Evolutionary conservation across 73 alveolate genomes (phyloP).

Genomic region (Tetrahymena elliotti): DNA sequence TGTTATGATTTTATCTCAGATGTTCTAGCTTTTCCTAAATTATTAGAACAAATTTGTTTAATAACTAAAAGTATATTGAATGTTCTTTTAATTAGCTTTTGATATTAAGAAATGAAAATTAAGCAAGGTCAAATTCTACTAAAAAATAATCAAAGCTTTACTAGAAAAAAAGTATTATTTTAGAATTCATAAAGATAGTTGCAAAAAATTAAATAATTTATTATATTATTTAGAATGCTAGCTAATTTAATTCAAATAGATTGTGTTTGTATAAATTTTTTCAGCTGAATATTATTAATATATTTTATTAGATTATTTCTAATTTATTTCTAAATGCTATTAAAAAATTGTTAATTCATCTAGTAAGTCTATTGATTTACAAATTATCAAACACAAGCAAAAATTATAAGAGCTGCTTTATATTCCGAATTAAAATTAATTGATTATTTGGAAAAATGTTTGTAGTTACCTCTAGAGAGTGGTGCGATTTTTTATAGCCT

Average conservation of each 20-base stretch:
- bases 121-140: not conserved
- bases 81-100: not conserved
- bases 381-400: not conserved
- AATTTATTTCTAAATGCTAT: not conserved
- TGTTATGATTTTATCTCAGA: not conserved
- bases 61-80: not conserved
- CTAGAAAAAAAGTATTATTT: not conserved
- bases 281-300: too few species aligned
- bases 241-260: too few species aligned
- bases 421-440: too few species aligned
- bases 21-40: not conserved
- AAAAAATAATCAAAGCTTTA: not conserved
- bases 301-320: too few species aligned
- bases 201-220: not conserved
- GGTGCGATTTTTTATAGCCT: not conserved
- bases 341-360: not conserved
- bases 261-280: not conserved
- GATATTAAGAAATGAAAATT: not conserved
- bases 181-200: not conserved
- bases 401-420: too few species aligned
- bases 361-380: not conserved
- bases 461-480: not conserved
- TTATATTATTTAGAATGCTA: too few species aligned
- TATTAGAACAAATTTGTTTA: not conserved
- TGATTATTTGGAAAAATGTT: not conserved